These are phyloP conservation scores for Candida ortonii DNA, from an alignment of 805 yeast species.

Conservation along the genomic window DNA sequence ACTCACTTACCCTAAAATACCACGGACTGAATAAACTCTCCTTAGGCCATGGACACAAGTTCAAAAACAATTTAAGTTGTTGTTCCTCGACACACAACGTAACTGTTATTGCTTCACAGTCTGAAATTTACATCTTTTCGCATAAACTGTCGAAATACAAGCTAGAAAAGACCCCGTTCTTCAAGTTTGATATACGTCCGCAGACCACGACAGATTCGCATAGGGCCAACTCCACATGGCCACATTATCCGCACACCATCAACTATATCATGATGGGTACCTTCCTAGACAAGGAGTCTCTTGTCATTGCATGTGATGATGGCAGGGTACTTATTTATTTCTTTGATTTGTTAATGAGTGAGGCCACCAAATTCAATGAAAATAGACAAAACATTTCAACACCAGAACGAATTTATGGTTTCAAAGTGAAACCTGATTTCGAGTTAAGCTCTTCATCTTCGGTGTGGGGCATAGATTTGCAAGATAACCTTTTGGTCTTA, in stretches of 20 bases:
- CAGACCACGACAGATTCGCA: conserved; percentile 39
- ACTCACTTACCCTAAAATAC: conserved; percentile 24
- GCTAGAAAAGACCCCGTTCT: conserved; percentile 26
- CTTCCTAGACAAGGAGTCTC: conserved; percentile 39
- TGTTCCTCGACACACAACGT: conserved; percentile 20
- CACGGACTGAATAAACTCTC: conserved; percentile 22
- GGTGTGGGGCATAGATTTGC: conserved; percentile 62
- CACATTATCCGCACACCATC: conserved; percentile 53
- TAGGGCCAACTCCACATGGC: conserved; percentile 41
- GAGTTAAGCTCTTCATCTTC: conserved; percentile 41
- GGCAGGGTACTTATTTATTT: conserved; percentile 45
- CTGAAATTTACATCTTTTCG: conserved; percentile 35
- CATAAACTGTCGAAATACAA: conserved; percentile 30
- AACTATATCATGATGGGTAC: conserved; percentile 44
- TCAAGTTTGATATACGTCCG: conserved; percentile 45
- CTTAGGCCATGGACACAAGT: conserved; percentile 31
- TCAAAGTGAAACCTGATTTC: conserved; percentile 21
- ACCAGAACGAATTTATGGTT: conserved; percentile 7
- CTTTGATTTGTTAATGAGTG: conserved; percentile 29
- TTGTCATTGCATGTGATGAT: conserved; percentile 53
- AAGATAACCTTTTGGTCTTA: conserved; percentile 39
- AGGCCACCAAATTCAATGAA: conserved; percentile 6
- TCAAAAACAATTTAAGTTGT: conserved; percentile 40
- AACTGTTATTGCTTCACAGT: conserved; percentile 32
- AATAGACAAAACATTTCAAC: conserved; percentile 2